Evolutionary conservation across 129 eudicot species (phyloP), one percentile per base, ranked within the genome.

Genomic region (Flaveria brownii): DNA sequence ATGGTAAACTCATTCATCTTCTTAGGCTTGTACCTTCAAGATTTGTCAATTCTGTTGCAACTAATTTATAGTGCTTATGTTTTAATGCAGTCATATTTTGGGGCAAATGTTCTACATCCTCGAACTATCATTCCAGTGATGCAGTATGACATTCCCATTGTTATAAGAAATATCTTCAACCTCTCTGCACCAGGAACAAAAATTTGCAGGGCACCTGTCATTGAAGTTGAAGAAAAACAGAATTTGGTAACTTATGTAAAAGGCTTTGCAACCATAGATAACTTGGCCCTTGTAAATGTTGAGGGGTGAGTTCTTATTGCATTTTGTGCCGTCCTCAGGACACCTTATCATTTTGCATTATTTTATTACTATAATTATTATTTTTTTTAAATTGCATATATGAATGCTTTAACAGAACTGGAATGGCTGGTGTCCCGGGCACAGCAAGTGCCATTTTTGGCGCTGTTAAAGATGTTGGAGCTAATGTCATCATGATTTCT

Each of bases 341-440:
- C 55, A 55, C 56, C 25, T 49, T 80, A 63, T 42, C 28, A 0
- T 10, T 20, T 61, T 41, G 39, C 52, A 26, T 28, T 1, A 28
- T 28, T 28, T 2, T 28, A 28, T 28, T 2, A 28, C 2, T 28
- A 28, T 28, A 2, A 3, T 28, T 28, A 57, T 39, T 45, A 15
- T 42, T 36, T 57, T 43, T 9, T 75, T 30, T 72, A 50, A 81
- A 64, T 68, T 70, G 73, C 59, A 28, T 62, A 51, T 70, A 49
- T 78, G 76, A 65, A 77, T 78, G 75, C 50, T 79, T 76, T 75
- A 17, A 63, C 84, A 95, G 99, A 81, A 95, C 97, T 85, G 99
- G 99, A 72, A 95, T 95, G 99, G 96, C 97, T 69, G 99, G 99
- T 83, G 99, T 95, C 72, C 99, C 99, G 69, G 99, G 99, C 80